Conservation (phyloP, 1,284 basidiomycete species). For the Irpex lacteus region DNA sequence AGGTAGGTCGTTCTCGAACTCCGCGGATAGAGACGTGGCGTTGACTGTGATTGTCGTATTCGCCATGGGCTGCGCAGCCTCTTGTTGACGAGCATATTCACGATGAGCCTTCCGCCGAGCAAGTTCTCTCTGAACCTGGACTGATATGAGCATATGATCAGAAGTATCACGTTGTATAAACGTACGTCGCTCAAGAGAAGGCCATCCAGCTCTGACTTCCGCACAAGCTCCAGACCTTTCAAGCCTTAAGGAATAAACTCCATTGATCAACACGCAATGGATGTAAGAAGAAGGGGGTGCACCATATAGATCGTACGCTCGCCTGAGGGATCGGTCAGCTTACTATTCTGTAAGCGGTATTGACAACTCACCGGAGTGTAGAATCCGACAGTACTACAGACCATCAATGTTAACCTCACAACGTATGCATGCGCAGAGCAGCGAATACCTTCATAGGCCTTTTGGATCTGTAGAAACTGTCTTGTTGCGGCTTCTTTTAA, state of each 20-base stretch:
- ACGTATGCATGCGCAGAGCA: background rate
- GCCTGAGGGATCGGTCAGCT: constrained; percentile 27
- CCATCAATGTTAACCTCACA: constrained; percentile 9
- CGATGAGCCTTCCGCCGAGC: constrained; percentile 6
- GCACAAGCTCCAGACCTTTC: constrained; percentile 17
- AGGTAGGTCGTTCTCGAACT: constrained; percentile 16
- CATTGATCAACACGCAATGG: background rate
- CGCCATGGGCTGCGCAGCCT: background rate
- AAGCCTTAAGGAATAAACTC: constrained; percentile 2
- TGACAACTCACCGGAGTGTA: constrained; percentile 53
- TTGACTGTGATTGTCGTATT: constrained; percentile 38
- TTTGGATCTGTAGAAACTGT: constrained; percentile 73
- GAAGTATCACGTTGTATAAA: background rate
- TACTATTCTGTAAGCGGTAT: constrained; percentile 9
- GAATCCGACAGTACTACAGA: constrained; percentile 69
- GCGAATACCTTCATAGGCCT: constrained; percentile 67
- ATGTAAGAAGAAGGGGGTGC: constrained; percentile 4
- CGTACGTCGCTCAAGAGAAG: constrained; percentile 22
- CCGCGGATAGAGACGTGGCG: constrained; percentile 44
- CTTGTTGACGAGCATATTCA: constrained; percentile 1
- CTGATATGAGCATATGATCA: background rate
- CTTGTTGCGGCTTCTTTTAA: constrained; percentile 59
- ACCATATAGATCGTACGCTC: constrained; percentile 79
- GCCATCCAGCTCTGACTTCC: constrained; percentile 19
- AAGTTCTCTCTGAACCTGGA: background rate